These are phyloP conservation scores for Sherardia arvensis DNA, from an alignment of 257 asterid genomes.

Conservation along the genomic window DNA sequence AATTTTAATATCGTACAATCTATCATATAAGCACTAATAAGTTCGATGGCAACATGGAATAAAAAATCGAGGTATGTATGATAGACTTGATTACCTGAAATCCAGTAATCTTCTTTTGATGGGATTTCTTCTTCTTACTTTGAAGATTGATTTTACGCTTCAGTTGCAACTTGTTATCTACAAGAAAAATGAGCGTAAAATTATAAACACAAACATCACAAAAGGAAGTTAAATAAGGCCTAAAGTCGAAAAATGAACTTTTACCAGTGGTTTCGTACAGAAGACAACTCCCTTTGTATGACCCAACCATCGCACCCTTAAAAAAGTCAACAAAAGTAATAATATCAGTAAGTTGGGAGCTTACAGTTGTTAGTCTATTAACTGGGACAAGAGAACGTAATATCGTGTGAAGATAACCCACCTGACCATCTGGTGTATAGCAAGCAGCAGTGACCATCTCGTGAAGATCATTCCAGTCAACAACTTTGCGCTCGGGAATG, in stretches of 20 bases:
- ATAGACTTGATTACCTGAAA: constrained; percentile 55
- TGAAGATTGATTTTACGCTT: constrained; percentile 74
- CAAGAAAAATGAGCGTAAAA: constrained; percentile 9
- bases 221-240: constrained; percentile 1
- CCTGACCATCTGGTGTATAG: constrained; percentile 99
- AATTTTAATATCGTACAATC: background rate
- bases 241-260: constrained; percentile 10
- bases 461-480: constrained; percentile 94
- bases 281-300: constrained; percentile 95
- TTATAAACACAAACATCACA: constrained; percentile 8
- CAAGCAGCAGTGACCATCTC: constrained; percentile 99
- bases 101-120: constrained; percentile 95
- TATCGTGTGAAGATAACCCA: constrained; percentile 19
- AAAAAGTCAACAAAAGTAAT: constrained; percentile 13
- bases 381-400: constrained; percentile 14
- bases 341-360: constrained; percentile 7
- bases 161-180: constrained; percentile 79
- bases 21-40: background rate
- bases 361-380: constrained; percentile 4
- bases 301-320: constrained; percentile 92
- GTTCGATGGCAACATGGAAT: background rate
- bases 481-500: constrained; percentile 88
- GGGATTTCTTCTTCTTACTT: constrained; percentile 88
- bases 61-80: background rate
- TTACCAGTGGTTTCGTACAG: constrained; percentile 74